A percentile compares a stretch with the other conserved stretches of the same genome.
Evolutionary conservation across 306 rosid species (phyloP).

Genomic region (Cyamopsis tetragonoloba): DNA sequence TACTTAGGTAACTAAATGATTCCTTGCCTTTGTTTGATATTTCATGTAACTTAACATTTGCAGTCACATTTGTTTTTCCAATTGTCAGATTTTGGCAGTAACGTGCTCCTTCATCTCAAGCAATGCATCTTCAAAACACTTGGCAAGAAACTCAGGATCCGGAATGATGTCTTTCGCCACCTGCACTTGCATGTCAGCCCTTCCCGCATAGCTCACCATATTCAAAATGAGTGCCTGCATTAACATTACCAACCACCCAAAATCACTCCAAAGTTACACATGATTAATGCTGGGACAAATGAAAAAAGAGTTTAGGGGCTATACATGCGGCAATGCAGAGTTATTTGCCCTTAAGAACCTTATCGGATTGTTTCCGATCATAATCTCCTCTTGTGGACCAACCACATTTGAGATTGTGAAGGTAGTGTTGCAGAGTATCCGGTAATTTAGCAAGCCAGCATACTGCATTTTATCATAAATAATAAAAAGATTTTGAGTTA

Average conservation of each 20-base stretch:
- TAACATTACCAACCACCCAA: constrained; percentile 25
- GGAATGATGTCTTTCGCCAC: constrained; percentile 91
- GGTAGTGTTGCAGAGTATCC: constrained; percentile 70
- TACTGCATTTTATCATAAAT: constrained; percentile 38
- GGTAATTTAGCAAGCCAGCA: constrained; percentile 61
- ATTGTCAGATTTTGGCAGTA: constrained; percentile 20
- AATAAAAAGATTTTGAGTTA: background rate
- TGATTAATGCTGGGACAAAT: background rate
- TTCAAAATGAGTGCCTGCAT: constrained; percentile 75
- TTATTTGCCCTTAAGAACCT: constrained; percentile 62
- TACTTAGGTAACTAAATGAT: background rate
- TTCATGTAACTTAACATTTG: background rate
- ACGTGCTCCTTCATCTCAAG: constrained; percentile 67
- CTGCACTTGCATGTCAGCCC: constrained; percentile 85
- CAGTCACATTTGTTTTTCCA: background rate
- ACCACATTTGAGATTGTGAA: constrained; percentile 77
- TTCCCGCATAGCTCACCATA: constrained; percentile 87
- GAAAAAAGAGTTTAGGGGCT: constrained; percentile 18
- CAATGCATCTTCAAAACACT: constrained; percentile 84
- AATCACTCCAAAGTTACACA: background rate
- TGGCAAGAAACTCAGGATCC: constrained; percentile 74
- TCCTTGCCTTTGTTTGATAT: background rate
- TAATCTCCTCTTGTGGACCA: constrained; percentile 80
- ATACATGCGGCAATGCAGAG: constrained; percentile 81
- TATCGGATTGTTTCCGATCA: constrained; percentile 63